Conservation (phyloP, 352 stramenopile genomes). For the Phytophthora palmivora region DNA sequence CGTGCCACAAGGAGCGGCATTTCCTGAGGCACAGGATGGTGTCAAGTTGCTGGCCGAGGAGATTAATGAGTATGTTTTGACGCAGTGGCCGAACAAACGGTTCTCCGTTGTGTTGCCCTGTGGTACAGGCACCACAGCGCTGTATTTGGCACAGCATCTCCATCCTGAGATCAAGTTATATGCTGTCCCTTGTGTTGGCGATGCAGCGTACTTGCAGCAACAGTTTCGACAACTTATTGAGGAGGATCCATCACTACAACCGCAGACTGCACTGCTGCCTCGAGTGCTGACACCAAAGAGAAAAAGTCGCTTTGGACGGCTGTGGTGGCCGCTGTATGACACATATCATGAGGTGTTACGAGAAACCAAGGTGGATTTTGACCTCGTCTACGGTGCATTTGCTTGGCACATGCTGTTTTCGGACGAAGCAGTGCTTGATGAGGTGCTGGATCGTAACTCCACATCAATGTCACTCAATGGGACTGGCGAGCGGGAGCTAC, state of each 20-base stretch:
- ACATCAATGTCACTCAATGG: too few species aligned
- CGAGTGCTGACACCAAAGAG: constrained; percentile 50
- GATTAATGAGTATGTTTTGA: constrained; percentile 68
- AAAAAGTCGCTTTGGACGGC: constrained; percentile 77
- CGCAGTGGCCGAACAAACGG: constrained; percentile 15
- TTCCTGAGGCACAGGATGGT: constrained; percentile 62
- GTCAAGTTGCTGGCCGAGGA: constrained; percentile 67
- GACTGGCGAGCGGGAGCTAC: constrained; percentile 60
- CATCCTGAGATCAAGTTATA: constrained; percentile 53
- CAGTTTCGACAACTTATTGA: constrained; percentile 59
- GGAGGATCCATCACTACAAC: constrained; percentile 29
- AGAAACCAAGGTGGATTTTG: constrained; percentile 73
- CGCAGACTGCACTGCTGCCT: constrained; percentile 28
- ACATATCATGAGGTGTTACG: constrained; percentile 69
- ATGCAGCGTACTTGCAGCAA: constrained; percentile 57
- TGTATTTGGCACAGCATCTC: constrained; percentile 83
- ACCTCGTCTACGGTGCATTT: constrained; percentile 80
- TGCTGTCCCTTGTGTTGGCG: constrained; percentile 77
- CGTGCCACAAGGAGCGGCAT: constrained; percentile 80
- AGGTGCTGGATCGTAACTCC: constrained; percentile 31
- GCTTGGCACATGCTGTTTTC: constrained; percentile 84
- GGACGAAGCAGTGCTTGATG: constrained; percentile 43
- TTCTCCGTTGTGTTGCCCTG: constrained; percentile 78
- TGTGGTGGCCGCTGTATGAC: constrained; percentile 58
- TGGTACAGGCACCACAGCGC: constrained; percentile 79